These are phyloP conservation scores for Spatholobus suberectus DNA, from an alignment of 306 rosid species.

Conservation along the genomic window DNA sequence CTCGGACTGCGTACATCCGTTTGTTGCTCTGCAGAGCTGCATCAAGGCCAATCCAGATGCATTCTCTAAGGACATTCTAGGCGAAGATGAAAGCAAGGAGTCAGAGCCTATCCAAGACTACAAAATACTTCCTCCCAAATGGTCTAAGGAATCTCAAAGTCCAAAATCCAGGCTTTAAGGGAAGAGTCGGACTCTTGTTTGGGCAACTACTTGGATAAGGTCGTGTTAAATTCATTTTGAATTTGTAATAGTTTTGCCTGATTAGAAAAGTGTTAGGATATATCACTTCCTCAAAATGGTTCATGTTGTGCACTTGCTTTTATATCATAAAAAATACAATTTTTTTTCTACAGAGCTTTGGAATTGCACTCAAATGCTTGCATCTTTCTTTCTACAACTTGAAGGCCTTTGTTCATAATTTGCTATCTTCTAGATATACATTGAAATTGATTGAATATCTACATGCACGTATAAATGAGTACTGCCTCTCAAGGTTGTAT, in stretches of 20 bases:
- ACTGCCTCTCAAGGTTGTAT: neutral
- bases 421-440: neutral
- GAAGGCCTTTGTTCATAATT: neutral
- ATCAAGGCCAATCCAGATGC: constrained; percentile 88
- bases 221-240: constrained; percentile 2
- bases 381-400: neutral
- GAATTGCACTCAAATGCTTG: constrained; percentile 4
- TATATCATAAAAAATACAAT: neutral
- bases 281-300: neutral
- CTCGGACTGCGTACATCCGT: constrained; percentile 88
- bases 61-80: constrained; percentile 69
- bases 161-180: constrained; percentile 69
- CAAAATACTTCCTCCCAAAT: constrained; percentile 73
- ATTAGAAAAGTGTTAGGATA: neutral
- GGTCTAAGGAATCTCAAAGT: constrained; percentile 68
- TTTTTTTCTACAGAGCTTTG: neutral
- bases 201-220: neutral
- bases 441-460: neutral
- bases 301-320: neutral
- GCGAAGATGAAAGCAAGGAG: constrained; percentile 57
- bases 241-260: constrained; percentile 8
- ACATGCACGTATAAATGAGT: neutral
- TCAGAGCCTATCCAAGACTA: constrained; percentile 54
- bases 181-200: neutral
- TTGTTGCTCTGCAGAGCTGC: constrained; percentile 86